phyloP scores from a whole-genome alignment of 208 protist species.

The Endotrypanum monterogeii region DNA sequence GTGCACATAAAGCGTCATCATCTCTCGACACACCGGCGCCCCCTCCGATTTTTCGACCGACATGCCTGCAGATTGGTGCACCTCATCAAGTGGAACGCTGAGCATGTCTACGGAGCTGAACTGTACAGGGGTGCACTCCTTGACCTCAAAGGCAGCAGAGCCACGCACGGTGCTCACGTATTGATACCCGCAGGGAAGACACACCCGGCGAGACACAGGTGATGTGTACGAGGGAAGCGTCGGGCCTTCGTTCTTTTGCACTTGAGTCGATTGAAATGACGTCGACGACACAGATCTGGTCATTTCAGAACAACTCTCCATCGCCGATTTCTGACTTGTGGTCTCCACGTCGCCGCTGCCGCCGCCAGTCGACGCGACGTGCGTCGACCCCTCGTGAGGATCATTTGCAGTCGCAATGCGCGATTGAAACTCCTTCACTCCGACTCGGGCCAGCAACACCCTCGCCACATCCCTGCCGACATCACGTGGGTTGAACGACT shows the following conservation, averaged over 20 bases:
- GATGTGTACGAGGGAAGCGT: conserved; percentile 55
- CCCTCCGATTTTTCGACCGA: no score
- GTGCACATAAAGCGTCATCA: conserved; percentile 79
- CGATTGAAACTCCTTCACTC: conserved; percentile 74
- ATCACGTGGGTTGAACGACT: conserved; percentile 84
- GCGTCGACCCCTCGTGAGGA: neutral
- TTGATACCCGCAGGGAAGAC: conserved; percentile 59
- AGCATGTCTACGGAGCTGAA: conserved; percentile 51
- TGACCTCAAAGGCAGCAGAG: conserved; percentile 36
- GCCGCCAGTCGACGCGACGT: neutral
- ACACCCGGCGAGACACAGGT: conserved; percentile 50
- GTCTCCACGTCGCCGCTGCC: neutral
- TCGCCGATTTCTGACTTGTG: conserved; percentile 1
- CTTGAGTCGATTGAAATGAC: conserved; percentile 27
- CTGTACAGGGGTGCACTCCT: conserved; percentile 45
- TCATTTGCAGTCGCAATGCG: neutral
- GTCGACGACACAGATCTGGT: conserved; percentile 28
- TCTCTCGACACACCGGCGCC: conserved; percentile 23
- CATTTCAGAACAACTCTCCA: neutral
- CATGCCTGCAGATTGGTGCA: conserved; percentile 5
- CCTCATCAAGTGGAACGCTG: conserved; percentile 25
- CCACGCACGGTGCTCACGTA: conserved; percentile 66
- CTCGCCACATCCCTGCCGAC: conserved; percentile 77
- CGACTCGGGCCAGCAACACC: conserved; percentile 76
- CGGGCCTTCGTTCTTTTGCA: neutral